Base-by-base conservation (phyloP, 306 rosid genomes). In the Vigna nakashimae region DNA sequence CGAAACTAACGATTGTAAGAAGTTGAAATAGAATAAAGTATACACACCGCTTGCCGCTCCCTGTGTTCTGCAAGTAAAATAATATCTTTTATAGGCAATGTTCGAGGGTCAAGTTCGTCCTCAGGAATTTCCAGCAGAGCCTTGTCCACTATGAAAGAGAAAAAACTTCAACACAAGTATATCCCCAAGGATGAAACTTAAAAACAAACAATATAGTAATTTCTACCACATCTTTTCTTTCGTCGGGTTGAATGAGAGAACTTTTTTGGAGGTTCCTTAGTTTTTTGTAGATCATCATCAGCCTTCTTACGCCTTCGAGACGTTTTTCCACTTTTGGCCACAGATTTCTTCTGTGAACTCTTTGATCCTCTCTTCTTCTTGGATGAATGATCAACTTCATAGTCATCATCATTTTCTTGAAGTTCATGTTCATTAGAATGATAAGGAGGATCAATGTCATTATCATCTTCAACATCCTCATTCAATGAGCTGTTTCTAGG, bases 201-300 rank as follows among this genome's bases (percentile, higher is more conserved):
- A 50, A 60, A 17, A 20, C 26, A 83, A 18, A 16, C 69, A 75
- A 34, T 67, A 62, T 66, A 62, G 69, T 14, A 56, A 68, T 71
- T 68, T 73, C 12, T 86, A 92, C 97, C 98, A 3, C 68, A 84
- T 84, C 93, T 88, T 87, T 46, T 95, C 68, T 22, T 95, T 57
- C 90, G 94, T 32, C 86, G 88, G 79, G 96, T 85, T 64, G 97
- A 85, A 88, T 90, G 97, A 16, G 94, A 58, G 75, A 95, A 91
- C 81, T 82, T 95, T 80, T 91, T 91, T 22, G 84, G 88, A 73
- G 87, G 88, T 69, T 84, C 69, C 80, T 82, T 65, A 5, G 62
- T 56, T 43, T 66, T 58, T 56, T 88, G 88, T 50, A 32, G 59
- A 86, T 74, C 90, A 78, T 72, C 84, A 53, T 81, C 80, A 55